phyloP scores from a whole-genome alignment of 1,139 yeast genomes.

The Sugiyamaella sp. region DNA sequence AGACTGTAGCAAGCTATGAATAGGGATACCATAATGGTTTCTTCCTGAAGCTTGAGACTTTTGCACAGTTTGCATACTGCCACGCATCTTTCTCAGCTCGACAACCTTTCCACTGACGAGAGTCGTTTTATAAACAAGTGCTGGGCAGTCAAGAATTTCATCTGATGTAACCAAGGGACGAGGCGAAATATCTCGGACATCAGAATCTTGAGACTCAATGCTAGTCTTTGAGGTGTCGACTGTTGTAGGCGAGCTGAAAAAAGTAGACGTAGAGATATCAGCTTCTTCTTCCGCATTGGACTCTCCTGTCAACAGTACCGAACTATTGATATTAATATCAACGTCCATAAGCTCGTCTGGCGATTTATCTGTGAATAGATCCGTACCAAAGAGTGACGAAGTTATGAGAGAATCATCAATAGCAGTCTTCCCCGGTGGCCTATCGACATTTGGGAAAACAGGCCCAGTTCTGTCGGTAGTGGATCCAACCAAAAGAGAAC shows the following conservation, averaged over 20 bases:
- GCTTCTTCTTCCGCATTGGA: background rate
- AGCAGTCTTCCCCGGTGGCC: too few species aligned
- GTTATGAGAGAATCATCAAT: background rate
- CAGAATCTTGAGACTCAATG: background rate
- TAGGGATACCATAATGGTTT: conserved; percentile 39
- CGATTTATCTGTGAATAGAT: too few species aligned
- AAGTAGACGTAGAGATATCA: background rate
- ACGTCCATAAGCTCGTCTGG: background rate
- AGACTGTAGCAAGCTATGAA: conserved; percentile 34
- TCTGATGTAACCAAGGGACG: too few species aligned
- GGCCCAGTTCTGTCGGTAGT: too few species aligned
- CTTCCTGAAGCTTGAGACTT: conserved; percentile 13
- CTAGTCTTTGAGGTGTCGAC: background rate
- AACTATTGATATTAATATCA: too few species aligned
- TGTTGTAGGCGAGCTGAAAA: background rate
- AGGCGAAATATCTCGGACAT: too few species aligned
- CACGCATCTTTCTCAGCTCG: background rate
- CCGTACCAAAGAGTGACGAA: background rate
- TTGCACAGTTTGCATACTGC: background rate
- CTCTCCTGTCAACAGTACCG: too few species aligned
- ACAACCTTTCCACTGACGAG: conserved; percentile 3
- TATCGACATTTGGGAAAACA: too few species aligned
- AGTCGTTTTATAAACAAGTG: conserved; percentile 1
- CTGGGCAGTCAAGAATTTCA: too few species aligned
- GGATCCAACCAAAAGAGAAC: background rate